Evolutionary conservation across 176 grass and related monocot genomes (phyloP), one percentile per base, ranked within the genome.

Genomic region (Aechmea fasciata): DNA sequence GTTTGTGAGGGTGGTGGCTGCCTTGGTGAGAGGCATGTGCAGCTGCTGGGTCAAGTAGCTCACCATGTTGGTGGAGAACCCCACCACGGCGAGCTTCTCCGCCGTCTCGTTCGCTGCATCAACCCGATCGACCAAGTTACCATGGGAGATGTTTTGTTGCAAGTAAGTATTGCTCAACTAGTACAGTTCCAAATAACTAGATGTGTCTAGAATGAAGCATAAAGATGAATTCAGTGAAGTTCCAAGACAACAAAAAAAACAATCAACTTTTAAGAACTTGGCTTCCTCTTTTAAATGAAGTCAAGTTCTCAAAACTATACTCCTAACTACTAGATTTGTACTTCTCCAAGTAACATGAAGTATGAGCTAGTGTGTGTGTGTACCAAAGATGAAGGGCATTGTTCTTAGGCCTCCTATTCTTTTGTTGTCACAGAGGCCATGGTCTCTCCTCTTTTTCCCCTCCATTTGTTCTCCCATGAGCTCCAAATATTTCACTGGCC

Each of bases 371-470:
- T 48, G 25, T 49, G 70, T 23, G 22, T 53, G 23, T 70, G 69
- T 49, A 95, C 90, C 90, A 19, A 95, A 95, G 69, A 95, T 95
- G 81, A 82, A 90, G 50, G 90, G 90, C 90, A 95, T 90, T 82
- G 90, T 90, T 75, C 67, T 84, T 1, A 95, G 69, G 49, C 90
- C 90, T 55, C 90, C 90, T 75, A 80, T 87, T 69, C 26, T 82
- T 71, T 29, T 82, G 3, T 25, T 5, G 10, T 26, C 49, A 12
- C 15, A 20, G 18, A 7, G 20, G 50, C 17, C 68, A 70, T 70
- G 49, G 11, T 11, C 15, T 70, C 49, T 49, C 3, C 13, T 8
- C 48, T 14, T 73, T 26, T 10, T 33, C 8, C 13, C 20, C 69
- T 22, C 62, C 57, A 71, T 68, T 50, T 19, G 15, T 5, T 9